Conservation (phyloP, 2,329 filamentous ascomycete genomes). For the Botryosphaeria dothidea region DNA sequence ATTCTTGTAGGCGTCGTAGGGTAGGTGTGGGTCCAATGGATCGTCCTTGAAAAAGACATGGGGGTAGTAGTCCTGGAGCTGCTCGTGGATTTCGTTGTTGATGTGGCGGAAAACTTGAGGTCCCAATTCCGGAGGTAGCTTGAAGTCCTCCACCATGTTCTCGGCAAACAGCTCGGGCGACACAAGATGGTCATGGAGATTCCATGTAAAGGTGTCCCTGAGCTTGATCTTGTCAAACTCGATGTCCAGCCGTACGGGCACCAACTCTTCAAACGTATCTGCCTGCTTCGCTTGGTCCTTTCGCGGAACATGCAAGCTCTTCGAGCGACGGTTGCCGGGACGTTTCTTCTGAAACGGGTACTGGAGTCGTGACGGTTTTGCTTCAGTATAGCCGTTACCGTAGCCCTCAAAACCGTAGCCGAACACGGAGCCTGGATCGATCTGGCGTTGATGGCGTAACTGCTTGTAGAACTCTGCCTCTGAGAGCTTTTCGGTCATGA, state of each 20-base stretch:
- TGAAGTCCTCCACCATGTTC: slow-evolving; percentile 83
- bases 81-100: slow-evolving; percentile 78
- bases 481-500: slow-evolving; percentile 64
- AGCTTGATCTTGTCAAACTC: slow-evolving; percentile 95
- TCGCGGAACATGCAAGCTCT: slow-evolving; percentile 70
- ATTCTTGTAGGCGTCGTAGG: slow-evolving; percentile 94
- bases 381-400: slow-evolving; percentile 81
- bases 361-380: slow-evolving; percentile 66
- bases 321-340: slow-evolving; percentile 74
- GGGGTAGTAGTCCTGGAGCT: slow-evolving; percentile 90
- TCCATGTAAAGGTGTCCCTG: slow-evolving; percentile 98
- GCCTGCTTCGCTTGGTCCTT: slow-evolving; percentile 82
- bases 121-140: slow-evolving; percentile 68
- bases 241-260: slow-evolving; percentile 88
- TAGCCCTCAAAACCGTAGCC: slow-evolving; percentile 81
- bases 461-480: slow-evolving; percentile 70
- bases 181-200: slow-evolving; percentile 86
- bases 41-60: slow-evolving; percentile 89
- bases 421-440: slow-evolving; percentile 61
- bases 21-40: slow-evolving; percentile 82
- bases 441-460: slow-evolving; percentile 62
- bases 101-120: slow-evolving; percentile 62
- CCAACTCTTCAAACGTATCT: slow-evolving; percentile 86
- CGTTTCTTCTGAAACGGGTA: slow-evolving; percentile 78
- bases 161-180: slow-evolving; percentile 80